Conservation (phyloP, 2,329 filamentous ascomycete genomes). For the Venturia pyrina region DNA sequence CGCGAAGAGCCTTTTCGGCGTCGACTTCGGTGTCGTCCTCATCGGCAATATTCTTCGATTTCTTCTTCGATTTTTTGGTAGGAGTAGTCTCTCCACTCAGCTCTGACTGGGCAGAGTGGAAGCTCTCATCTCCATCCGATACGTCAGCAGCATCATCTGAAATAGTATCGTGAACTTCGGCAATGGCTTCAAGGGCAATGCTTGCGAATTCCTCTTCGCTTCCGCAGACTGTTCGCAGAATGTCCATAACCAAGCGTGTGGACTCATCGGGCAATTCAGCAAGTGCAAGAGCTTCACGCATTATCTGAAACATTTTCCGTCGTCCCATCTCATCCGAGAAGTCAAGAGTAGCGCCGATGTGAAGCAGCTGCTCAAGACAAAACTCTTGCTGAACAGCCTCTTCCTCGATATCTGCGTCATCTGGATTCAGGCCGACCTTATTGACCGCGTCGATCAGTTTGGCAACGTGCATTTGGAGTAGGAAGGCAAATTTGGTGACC, state of each 20-base stretch:
- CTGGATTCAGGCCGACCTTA: conserved; percentile 43
- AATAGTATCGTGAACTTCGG: conserved; percentile 93
- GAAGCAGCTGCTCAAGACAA: conserved; percentile 86
- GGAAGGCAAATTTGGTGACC: conserved; percentile 82
- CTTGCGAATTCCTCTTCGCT: conserved; percentile 73
- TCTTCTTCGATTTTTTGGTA: conserved; percentile 25
- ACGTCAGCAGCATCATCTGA: conserved; percentile 41
- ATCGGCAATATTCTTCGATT: conserved; percentile 27
- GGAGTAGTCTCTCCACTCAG: conserved; percentile 57
- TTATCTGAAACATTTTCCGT: conserved; percentile 87
- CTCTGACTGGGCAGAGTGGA: conserved; percentile 86
- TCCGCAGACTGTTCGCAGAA: conserved; percentile 72
- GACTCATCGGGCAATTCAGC: conserved; percentile 85
- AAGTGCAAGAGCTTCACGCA: conserved; percentile 76
- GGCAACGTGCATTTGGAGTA: conserved; percentile 70
- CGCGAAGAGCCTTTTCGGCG: conserved; percentile 66
- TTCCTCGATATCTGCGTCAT: conserved; percentile 54
- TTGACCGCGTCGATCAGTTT: conserved; percentile 56
- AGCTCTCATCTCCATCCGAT: conserved; percentile 56
- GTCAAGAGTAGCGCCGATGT: conserved; percentile 84
- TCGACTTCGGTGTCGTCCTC: conserved; percentile 52
- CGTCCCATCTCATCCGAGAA: conserved; percentile 96
- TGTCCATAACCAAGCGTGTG: conserved; percentile 77
- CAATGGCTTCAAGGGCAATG: conserved; percentile 83
- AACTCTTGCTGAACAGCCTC: conserved; percentile 88